Percentiles rank a stretch among this genome's conserved stretches.
Conservation (phyloP, 139 green algal species). For the Astrephomene gubernaculifera region DNA sequence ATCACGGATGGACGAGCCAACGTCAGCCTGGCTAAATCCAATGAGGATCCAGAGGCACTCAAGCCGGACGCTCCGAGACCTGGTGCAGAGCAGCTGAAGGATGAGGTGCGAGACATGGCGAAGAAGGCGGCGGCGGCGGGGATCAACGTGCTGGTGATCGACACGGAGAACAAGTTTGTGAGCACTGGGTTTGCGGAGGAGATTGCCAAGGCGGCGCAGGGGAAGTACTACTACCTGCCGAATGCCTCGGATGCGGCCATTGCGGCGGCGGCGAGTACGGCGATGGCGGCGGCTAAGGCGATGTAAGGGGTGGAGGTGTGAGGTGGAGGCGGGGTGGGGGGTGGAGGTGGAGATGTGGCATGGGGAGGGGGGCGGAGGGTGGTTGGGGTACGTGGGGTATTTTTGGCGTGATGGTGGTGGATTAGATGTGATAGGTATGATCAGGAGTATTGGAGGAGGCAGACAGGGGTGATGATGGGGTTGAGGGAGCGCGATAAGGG, state of each 20-base stretch:
- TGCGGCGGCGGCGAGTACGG: conserved; percentile 82
- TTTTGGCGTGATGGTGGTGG: no score
- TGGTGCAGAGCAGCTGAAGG: conserved; percentile 72
- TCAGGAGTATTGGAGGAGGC: no score
- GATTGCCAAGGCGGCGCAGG: conserved; percentile 83
- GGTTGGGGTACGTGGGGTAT: no score
- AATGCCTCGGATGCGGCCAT: conserved; percentile 94
- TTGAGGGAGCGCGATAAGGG: no score
- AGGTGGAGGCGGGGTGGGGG: no score
- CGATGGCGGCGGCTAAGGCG: conserved; percentile 87
- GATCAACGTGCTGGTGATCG: conserved; percentile 95
- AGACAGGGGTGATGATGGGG: no score
- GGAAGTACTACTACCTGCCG: conserved; percentile 97
- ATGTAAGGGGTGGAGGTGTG: no score
- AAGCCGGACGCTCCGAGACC: conserved; percentile 86
- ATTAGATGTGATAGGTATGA: no score
- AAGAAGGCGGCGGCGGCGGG: conserved; percentile 72
- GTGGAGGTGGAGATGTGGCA: no score
- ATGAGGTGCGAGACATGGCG: conserved; percentile 91
- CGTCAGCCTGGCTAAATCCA: conserved; percentile 89
- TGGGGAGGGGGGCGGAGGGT: no score
- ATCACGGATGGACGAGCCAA: conserved; percentile 99
- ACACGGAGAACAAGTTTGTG: conserved; percentile 99
- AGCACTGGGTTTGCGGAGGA: conserved; percentile 99
- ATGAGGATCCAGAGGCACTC: conserved; percentile 92